A percentile compares a stretch with the other conserved stretches of the same genome.
Conservation (phyloP, 2,329 filamentous ascomycete genomes). For the Zymoseptoria tritici region DNA sequence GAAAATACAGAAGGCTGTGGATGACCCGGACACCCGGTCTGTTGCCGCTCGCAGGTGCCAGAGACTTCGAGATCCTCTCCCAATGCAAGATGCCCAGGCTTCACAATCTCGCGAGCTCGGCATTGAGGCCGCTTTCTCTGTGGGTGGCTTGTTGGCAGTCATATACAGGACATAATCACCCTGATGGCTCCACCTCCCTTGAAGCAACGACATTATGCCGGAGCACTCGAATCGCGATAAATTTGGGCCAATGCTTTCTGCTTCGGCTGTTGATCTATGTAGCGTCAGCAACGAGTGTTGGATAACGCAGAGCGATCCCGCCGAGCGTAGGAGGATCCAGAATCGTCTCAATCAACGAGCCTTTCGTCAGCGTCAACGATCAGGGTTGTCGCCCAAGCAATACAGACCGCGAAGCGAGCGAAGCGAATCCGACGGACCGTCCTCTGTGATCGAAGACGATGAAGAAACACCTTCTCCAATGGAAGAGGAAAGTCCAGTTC, state of each 20-base stretch:
- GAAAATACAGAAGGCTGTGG: background rate
- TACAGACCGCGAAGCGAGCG: slow-evolving; percentile 15
- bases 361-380: slow-evolving; percentile 25
- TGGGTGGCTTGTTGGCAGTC: background rate
- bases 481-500: background rate
- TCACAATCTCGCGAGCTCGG: background rate
- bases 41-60: background rate
- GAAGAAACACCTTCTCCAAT: slow-evolving; percentile 2
- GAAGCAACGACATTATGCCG: background rate
- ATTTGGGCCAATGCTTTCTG: background rate
- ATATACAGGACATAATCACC: background rate
- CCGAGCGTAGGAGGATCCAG: slow-evolving; percentile 26
- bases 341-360: slow-evolving; percentile 28
- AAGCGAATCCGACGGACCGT: slow-evolving; percentile 6
- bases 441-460: slow-evolving; percentile 4
- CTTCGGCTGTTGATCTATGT: background rate
- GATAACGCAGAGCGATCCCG: slow-evolving; percentile 26
- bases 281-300: slow-evolving; percentile 23
- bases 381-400: slow-evolving; percentile 19
- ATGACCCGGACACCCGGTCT: background rate
- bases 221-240: background rate
- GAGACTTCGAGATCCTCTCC: background rate
- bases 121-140: background rate
- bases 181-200: background rate
- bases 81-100: background rate